phyloP scores from a whole-genome alignment of 2,329 filamentous ascomycete species.

The Metarhizium guizhouense region DNA sequence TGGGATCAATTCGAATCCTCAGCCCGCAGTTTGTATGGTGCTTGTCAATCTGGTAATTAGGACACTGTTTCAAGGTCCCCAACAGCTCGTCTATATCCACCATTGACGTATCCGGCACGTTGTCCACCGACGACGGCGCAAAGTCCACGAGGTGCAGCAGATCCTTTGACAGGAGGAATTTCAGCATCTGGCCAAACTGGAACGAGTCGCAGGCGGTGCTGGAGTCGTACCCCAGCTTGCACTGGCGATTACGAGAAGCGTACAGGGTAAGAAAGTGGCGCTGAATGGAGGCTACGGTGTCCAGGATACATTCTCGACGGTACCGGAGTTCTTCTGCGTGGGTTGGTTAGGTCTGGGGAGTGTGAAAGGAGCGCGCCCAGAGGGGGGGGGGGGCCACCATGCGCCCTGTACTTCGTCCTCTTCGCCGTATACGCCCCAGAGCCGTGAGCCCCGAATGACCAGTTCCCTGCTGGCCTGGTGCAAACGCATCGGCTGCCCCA shows the following conservation, averaged over 20 bases:
- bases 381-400: too few relatives aligned
- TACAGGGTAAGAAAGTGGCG: slow-evolving; percentile 60
- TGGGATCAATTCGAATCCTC: slow-evolving; percentile 53
- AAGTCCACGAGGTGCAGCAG: slow-evolving; percentile 53
- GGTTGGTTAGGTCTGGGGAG: background rate
- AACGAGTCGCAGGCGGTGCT: slow-evolving; percentile 66
- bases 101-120: slow-evolving; percentile 38
- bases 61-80: slow-evolving; percentile 52
- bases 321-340: slow-evolving; percentile 52
- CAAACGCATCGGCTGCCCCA: slow-evolving; percentile 53
- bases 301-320: slow-evolving; percentile 57
- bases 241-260: slow-evolving; percentile 57
- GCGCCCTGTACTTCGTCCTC: slow-evolving; percentile 28
- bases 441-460: slow-evolving; percentile 54
- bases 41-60: slow-evolving; percentile 65
- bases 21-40: slow-evolving; percentile 68
- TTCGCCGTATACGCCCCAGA: slow-evolving; percentile 39
- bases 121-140: slow-evolving; percentile 35
- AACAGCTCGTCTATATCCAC: slow-evolving; percentile 56
- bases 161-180: slow-evolving; percentile 55
- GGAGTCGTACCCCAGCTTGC: slow-evolving; percentile 65
- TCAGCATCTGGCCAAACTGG: slow-evolving; percentile 69
- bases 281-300: slow-evolving; percentile 61
- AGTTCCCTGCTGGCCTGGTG: slow-evolving; percentile 55
- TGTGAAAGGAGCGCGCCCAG: background rate